Base-by-base conservation (phyloP, 169 alveolate genomes). In the Plasmodium berghei region DNA sequence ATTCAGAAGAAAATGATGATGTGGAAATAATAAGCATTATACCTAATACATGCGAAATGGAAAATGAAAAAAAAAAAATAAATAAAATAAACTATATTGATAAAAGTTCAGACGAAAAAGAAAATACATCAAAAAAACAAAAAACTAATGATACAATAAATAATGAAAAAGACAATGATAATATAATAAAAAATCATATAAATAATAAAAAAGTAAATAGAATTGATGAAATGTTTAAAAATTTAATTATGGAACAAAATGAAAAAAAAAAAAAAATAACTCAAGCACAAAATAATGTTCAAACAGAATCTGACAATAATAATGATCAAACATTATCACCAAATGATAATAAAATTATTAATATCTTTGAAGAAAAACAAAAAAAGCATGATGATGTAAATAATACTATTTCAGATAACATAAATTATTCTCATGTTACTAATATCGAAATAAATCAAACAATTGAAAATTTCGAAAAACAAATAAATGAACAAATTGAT, bases 221-320 rank as follows among this genome's bases (percentile, higher is more conserved):
- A 66, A 80, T 80, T 80, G 90, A 80, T 80, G 90, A 80, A 67
- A 80, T 80, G 16, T 80, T 80, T 80, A 80, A 80, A 80, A 80
- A 5, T 49, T 34, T 80, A 28, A 80, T 80, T 40, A 34, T 34
- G 42, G 85, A 80, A 46, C 40, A 80, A 55, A 80, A 49, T 66
- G 59, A 28, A 62, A 80, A 67, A 59, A 80, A 80, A 34, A 83
- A 80, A 20, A 8, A 12, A 18, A 1, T 28, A 8, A 5, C 22
- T 28, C 49, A 62, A 9, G 72, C 10, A 9, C 26, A 9, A 10
- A 58, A 16, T 5, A 18, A 45, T 42, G n/a, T 34, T 24, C 45
- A n/a, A 9, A 16, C 45, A 48, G 48, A 73, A 9, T 45, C 12
- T 58, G 12, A 26, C 20, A 62, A 14, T 42, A 58, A 16, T 5